Base-by-base conservation (phyloP, 345 rosid genomes). In the Aquilaria yunnanensis region DNA sequence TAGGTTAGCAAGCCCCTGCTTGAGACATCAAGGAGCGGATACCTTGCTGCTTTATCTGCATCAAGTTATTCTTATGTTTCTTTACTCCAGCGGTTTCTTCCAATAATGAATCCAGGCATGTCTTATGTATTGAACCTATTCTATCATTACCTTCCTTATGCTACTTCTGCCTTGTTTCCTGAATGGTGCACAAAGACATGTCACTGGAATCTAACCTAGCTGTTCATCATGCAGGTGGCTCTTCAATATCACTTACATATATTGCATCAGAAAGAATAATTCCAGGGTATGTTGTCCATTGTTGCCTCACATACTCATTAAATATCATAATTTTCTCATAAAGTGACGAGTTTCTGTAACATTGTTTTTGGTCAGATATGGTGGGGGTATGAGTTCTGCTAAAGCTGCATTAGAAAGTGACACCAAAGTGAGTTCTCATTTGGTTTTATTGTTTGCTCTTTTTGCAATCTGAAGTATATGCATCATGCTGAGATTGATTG, bases 311-410 rank as follows among this genome's bases (percentile, higher is more conserved):
- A 3, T 7, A 43, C 48, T 46, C 37, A 33, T n/a, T 10, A 14
- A 12, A 57, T 64, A 46, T 56, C 52, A 10, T 56, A 30, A 14
- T 45, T 10, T 62, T 64, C 50, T 52, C 52, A 10, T 56, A 16
- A 14, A 46, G 10, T 65, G 52, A 55, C 12, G 30, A n/a, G n/a
- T 5, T 65, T 51, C 57, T 32, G 41, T 45, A 41, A 47, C 30
- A 49, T 6, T 69, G 47, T 53, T 31, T 23, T 3, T 71, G 30
- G 58, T 63, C 79, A 94, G 99, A 65, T 94, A 94, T 9, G 99
- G 99, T 73, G 97, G 99, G 62, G 97, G 99, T 53, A 88, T 94
- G 97, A 94, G 96, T 74, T 91, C 99, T 51, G 97, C 99, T 14
- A 94, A 94, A 81, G 88, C 99, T 16, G 96, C 99, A 30, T 74